phyloP scores from a whole-genome alignment of 768 basidiomycete species.

The Dictyophora rubrovolvata region DNA sequence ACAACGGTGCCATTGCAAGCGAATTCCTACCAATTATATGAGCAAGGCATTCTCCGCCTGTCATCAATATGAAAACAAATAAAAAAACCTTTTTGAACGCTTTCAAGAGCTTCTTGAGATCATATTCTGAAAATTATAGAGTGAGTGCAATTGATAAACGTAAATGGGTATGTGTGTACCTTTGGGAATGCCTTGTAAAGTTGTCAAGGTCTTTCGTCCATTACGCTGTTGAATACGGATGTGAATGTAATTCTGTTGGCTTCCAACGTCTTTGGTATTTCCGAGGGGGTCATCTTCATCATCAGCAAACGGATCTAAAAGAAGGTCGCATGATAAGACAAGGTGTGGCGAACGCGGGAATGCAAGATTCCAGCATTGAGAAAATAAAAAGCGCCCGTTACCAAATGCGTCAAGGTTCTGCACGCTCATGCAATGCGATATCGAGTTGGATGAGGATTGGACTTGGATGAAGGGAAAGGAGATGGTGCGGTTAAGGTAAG shows the following conservation, averaged over 20 bases:
- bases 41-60: constrained; percentile 8
- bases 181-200: constrained; percentile 89
- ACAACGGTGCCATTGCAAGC: constrained; percentile 98
- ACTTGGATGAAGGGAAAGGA: constrained; percentile 19
- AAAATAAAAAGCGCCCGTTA: constrained; percentile 27
- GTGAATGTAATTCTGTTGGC: constrained; percentile 78
- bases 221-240: constrained; percentile 99
- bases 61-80: background rate
- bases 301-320: constrained; percentile 89
- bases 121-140: constrained; percentile 56
- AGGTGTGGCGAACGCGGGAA: background rate
- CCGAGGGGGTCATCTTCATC: constrained; percentile 70
- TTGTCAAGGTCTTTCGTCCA: constrained; percentile 97
- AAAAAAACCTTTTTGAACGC: constrained; percentile 88
- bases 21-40: constrained; percentile 56
- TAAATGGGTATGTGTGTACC: constrained; percentile 34
- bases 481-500: constrained; percentile 11
- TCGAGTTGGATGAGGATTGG: constrained; percentile 36
- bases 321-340: background rate
- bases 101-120: constrained; percentile 95
- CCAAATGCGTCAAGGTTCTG: constrained; percentile 83
- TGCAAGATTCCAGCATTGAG: constrained; percentile 5
- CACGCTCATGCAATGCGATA: constrained; percentile 80
- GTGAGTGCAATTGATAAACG: background rate
- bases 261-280: constrained; percentile 65